These are phyloP conservation scores for Volvariella volvacea DNA, from an alignment of 1,284 basidiomycete genomes.

Conservation along the genomic window DNA sequence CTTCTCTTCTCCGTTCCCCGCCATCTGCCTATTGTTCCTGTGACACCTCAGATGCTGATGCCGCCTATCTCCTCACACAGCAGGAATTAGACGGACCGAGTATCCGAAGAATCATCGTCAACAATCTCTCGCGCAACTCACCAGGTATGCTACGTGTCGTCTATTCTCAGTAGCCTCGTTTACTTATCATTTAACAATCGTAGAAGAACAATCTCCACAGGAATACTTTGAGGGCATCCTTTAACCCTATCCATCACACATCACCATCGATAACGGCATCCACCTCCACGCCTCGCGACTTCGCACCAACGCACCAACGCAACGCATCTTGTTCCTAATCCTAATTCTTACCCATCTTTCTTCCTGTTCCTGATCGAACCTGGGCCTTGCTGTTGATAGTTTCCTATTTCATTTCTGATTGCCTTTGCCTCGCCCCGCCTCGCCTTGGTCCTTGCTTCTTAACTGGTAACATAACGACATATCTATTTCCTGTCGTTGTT, in stretches of 20 bases:
- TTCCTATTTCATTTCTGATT: no score
- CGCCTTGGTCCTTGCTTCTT: no score
- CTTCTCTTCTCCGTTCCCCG: neutral
- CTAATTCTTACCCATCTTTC: neutral
- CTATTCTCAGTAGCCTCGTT: constrained; percentile 6
- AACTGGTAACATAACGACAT: no score
- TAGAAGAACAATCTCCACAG: constrained; percentile 6
- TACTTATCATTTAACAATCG: constrained; percentile 5
- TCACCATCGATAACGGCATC: no score
- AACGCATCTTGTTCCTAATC: neutral
- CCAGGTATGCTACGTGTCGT: neutral
- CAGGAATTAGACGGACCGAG: constrained; percentile 19
- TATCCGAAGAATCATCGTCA: constrained; percentile 26
- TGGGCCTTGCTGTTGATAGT: no score
- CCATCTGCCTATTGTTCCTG: neutral
- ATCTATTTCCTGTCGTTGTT: no score
- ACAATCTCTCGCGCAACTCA: constrained; percentile 16
- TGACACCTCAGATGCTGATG: neutral
- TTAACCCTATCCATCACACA: no score
- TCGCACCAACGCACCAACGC: neutral
- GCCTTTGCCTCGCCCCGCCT: no score
- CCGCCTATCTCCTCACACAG: neutral
- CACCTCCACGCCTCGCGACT: no score
- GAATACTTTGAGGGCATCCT: constrained; percentile 17
- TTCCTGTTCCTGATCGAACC: no score